Conservation (phyloP, 1,284 basidiomycete species). For the Puccinia polysora region DNA sequence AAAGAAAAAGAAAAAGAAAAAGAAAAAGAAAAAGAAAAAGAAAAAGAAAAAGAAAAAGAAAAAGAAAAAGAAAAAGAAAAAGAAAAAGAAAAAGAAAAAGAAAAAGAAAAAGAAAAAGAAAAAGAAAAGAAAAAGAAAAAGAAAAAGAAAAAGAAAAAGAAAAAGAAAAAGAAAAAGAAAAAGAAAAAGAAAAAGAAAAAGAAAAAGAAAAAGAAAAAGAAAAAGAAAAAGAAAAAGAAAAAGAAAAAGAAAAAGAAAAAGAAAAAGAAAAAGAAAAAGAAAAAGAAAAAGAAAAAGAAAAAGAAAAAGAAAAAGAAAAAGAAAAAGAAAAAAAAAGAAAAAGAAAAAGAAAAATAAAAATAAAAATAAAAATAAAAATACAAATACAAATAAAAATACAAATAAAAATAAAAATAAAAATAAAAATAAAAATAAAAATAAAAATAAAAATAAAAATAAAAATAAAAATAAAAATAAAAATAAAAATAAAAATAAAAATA, state of each 20-base stretch:
- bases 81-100: too few relatives aligned
- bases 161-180: not conserved
- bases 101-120: too few relatives aligned
- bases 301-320: not conserved
- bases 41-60: not conserved
- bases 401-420: too few relatives aligned
- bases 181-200: too few relatives aligned
- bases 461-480: constrained; percentile 3
- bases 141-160: not conserved
- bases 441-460: not conserved
- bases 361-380: not conserved
- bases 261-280: not conserved
- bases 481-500: not conserved
- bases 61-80: not conserved
- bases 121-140: too few relatives aligned
- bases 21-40: not conserved
- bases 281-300: not conserved
- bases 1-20: not conserved
- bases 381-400: too few relatives aligned
- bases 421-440: not conserved
- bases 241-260: not conserved
- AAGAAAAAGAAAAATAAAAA: not conserved
- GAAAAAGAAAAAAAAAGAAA: not conserved
- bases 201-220: too few relatives aligned
- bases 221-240: not conserved